A percentile compares a stretch with the other conserved stretches of the same genome.
Evolutionary conservation across 2,329 filamentous ascomycete species (phyloP).

Genomic region (Aspergillus fijiensis): DNA sequence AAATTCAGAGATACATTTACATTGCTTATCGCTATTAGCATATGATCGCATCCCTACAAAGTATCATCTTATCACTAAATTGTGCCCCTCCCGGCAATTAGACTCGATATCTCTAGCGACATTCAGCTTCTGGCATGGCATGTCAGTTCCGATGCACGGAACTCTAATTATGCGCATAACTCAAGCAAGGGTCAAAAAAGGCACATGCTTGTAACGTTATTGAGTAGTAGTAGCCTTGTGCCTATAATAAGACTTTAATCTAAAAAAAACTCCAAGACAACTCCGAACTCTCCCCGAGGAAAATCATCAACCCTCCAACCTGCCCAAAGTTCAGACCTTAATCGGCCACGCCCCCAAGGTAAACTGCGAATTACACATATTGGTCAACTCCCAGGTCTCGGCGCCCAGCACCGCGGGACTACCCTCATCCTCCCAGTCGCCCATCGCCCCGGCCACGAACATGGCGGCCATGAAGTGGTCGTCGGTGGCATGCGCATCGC

Average conservation of each 20-base stretch:
- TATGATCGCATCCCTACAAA: no score
- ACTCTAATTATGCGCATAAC: not conserved
- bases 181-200: not conserved
- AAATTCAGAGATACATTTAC: no score
- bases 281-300: no score
- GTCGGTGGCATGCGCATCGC: conserved; percentile 68
- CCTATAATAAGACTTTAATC: no score
- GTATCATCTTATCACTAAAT: no score
- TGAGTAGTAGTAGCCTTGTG: no score
- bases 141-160: not conserved
- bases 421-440: conserved; percentile 50
- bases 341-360: conserved; percentile 49
- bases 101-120: not conserved
- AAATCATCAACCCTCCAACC: no score
- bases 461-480: conserved; percentile 68
- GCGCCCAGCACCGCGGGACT: conserved; percentile 41
- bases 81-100: not conserved
- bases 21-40: no score
- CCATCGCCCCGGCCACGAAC: conserved; percentile 61
- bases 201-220: no score
- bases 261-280: no score
- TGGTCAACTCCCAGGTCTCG: conserved; percentile 66
- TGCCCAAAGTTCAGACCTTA: not conserved
- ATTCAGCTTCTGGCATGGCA: not conserved
- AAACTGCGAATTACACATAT: conserved; percentile 64